Conservation (phyloP, 352 stramenopile species). For the Globisporangium canariense region DNA sequence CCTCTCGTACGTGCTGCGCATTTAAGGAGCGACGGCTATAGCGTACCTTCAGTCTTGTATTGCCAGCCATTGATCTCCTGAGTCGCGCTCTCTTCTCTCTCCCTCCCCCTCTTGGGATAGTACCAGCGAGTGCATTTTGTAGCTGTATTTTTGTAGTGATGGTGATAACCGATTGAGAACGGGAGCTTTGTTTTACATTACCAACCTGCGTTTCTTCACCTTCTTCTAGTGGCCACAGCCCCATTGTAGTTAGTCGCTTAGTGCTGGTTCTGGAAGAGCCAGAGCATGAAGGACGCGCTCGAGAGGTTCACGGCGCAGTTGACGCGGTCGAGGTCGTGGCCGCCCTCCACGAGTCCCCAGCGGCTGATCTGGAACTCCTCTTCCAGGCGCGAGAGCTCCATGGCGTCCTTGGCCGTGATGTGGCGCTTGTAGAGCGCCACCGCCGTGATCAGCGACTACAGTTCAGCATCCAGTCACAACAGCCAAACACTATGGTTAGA, state of each 20-base stretch:
- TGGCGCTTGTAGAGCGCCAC: conserved; percentile 81
- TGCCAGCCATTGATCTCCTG: too few relatives aligned
- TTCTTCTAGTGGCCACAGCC: not conserved
- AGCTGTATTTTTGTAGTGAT: not conserved
- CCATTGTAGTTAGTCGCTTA: conserved; percentile 12
- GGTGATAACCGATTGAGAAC: not conserved
- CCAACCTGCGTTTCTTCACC: not conserved
- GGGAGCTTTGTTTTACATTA: conserved; percentile 2
- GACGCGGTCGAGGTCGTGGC: conserved; percentile 86
- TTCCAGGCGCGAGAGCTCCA: conserved; percentile 79
- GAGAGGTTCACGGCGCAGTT: conserved; percentile 82
- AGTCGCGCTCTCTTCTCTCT: not conserved
- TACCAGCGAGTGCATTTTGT: conserved; percentile 3
- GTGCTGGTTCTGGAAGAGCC: conserved; percentile 71
- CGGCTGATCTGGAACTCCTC: conserved; percentile 88
- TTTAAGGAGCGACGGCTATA: not conserved
- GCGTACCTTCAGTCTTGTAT: not conserved
- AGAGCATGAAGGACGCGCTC: conserved; percentile 84
- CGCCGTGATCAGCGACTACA: conserved; percentile 77
- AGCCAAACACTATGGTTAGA: not conserved
- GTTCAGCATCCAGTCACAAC: not conserved
- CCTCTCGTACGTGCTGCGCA: conserved; percentile 41
- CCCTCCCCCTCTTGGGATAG: not conserved
- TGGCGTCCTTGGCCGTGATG: conserved; percentile 82
- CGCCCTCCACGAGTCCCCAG: conserved; percentile 86